phyloP scores from a whole-genome alignment of 345 rosid species.

The Rhodamnia rubescens region DNA sequence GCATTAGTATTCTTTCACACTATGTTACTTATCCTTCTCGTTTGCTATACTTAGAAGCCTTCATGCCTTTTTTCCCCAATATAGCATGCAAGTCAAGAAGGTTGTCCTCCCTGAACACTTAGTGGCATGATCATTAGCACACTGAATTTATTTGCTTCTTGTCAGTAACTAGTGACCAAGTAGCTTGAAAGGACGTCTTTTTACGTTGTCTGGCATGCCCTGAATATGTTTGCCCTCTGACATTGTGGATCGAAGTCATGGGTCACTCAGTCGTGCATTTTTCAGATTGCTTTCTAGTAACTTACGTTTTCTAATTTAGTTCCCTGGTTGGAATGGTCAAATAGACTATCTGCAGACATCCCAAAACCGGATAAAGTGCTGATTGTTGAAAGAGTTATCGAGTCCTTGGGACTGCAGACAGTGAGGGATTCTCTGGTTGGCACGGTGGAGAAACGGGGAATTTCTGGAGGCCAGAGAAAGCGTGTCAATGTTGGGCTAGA shows the following conservation, averaged over 20 bases:
- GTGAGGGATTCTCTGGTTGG: slow-evolving; percentile 87
- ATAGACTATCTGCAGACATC: slow-evolving; percentile 64
- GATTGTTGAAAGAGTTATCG: slow-evolving; percentile 85
- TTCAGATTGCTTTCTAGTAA: not conserved
- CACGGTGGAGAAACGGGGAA: slow-evolving; percentile 78
- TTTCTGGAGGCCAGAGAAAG: slow-evolving; percentile 93
- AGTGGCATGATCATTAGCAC: not conserved
- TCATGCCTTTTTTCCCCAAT: not conserved
- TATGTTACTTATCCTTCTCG: not conserved
- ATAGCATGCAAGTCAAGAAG: not conserved
- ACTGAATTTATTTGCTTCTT: not conserved
- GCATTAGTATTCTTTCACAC: not conserved
- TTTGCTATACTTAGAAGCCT: not conserved
- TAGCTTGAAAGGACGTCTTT: not conserved
- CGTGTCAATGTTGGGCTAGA: slow-evolving; percentile 89
- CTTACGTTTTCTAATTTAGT: not conserved
- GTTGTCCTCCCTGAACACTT: not conserved
- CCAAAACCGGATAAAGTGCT: slow-evolving; percentile 82
- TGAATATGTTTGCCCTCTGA: not conserved
- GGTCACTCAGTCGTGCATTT: not conserved
- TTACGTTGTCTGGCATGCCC: not conserved
- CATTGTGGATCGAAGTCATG: not conserved
- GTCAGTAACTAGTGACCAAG: not conserved
- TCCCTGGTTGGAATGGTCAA: not conserved
- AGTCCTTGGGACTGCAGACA: slow-evolving; percentile 69